Conservation (phyloP, 1,284 basidiomycete genomes). For the Sparassis latifolia region DNA sequence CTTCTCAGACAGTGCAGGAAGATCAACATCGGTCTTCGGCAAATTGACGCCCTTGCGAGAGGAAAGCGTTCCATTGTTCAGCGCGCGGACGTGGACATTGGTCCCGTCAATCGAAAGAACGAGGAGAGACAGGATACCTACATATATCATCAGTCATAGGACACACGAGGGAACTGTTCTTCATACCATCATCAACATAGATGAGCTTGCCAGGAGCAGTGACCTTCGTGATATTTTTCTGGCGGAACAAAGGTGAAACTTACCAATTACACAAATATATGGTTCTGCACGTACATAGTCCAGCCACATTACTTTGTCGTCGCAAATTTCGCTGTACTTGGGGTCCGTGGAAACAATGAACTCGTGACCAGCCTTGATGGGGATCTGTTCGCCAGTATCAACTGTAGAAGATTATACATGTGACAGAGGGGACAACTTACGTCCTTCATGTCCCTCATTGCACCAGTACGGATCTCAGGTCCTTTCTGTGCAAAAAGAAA, state of each 20-base stretch:
- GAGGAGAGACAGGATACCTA: slow-evolving; percentile 88
- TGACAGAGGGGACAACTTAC: slow-evolving; percentile 39
- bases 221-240: slow-evolving; percentile 92
- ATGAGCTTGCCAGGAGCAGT: slow-evolving; percentile 94
- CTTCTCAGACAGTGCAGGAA: slow-evolving; percentile 96
- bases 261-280: slow-evolving; percentile 3
- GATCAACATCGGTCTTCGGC: slow-evolving; percentile 96
- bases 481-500: slow-evolving; percentile 62
- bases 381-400: slow-evolving; percentile 40
- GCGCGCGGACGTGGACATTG: slow-evolving; percentile 79
- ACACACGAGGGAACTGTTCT: not conserved
- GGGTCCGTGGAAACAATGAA: slow-evolving; percentile 88
- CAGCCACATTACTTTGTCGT: slow-evolving; percentile 81
- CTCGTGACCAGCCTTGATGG: slow-evolving; percentile 89
- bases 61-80: slow-evolving; percentile 92
- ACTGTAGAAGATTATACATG: not conserved
- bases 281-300: slow-evolving; percentile 68
- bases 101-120: slow-evolving; percentile 82
- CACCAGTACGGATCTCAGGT: slow-evolving; percentile 96
- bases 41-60: slow-evolving; percentile 99
- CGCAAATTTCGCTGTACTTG: slow-evolving; percentile 74
- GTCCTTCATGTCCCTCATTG: slow-evolving; percentile 85
- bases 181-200: slow-evolving; percentile 90
- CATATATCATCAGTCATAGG: too few relatives aligned
- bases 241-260: not conserved